Evolutionary conservation across 2,329 filamentous ascomycete species (phyloP).

Genomic region (Alternaria arbusti): DNA sequence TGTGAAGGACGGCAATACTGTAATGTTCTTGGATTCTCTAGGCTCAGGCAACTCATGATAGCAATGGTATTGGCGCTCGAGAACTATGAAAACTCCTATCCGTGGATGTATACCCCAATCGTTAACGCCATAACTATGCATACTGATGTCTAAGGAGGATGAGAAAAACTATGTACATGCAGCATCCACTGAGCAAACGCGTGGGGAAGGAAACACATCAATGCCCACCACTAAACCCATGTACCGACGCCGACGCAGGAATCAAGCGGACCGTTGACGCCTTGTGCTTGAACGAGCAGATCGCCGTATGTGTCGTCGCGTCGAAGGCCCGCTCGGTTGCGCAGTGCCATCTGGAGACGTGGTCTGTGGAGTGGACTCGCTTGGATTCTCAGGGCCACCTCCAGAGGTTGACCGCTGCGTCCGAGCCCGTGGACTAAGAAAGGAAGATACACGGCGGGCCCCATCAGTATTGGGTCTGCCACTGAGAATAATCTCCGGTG

Average conservation of each 20-base stretch:
- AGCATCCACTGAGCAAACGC: constrained; percentile 1
- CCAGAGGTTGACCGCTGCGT: constrained; percentile 3
- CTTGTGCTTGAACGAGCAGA: background rate
- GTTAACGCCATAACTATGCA: background rate
- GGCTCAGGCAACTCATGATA: background rate
- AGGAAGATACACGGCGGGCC: constrained; percentile 4
- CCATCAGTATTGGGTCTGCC: background rate
- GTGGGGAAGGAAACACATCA: background rate
- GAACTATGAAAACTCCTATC: background rate
- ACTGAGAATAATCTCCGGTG: background rate
- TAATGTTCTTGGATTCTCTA: background rate
- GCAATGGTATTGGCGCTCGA: background rate
- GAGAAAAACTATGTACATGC: background rate
- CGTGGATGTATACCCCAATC: background rate
- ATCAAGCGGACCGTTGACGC: constrained; percentile 9
- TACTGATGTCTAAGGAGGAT: background rate
- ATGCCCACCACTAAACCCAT: background rate
- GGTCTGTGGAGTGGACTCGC: constrained; percentile 6
- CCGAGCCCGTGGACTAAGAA: background rate
- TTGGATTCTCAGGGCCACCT: constrained; percentile 5
- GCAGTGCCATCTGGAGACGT: constrained; percentile 1
- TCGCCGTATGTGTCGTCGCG: constrained; percentile 2
- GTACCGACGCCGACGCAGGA: constrained; percentile 1
- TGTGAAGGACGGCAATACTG: background rate
- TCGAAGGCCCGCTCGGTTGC: background rate